These are phyloP conservation scores for Lodderomyces pseudojiufengensis DNA, from an alignment of 1,139 yeast genomes.

Conservation along the genomic window DNA sequence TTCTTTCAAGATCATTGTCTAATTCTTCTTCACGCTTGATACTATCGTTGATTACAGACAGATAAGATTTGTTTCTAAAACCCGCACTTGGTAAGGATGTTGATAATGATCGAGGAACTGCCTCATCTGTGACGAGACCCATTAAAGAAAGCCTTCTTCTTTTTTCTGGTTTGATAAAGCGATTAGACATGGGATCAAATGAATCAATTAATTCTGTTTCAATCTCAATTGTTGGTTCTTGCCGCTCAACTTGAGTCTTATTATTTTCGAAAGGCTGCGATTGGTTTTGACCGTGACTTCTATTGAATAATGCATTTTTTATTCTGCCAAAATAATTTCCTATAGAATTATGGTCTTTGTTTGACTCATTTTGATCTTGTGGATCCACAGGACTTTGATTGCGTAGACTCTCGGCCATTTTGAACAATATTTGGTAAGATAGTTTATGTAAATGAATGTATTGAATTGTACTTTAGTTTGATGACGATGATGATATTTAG, in stretches of 20 bases:
- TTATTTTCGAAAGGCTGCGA: neutral
- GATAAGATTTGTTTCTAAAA: conserved; percentile 18
- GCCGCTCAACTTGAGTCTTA: neutral
- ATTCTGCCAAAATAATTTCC: conserved; percentile 3
- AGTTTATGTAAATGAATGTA: too few species aligned
- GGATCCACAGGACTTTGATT: neutral
- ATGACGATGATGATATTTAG: too few species aligned
- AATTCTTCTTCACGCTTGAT: conserved; percentile 25
- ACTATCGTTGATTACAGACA: conserved; percentile 22
- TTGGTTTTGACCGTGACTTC: conserved; percentile 3
- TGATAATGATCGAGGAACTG: conserved; percentile 29
- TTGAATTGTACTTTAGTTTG: too few species aligned
- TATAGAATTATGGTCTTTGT: neutral
- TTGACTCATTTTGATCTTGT: neutral
- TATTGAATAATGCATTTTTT: conserved; percentile 1
- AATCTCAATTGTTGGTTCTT: neutral
- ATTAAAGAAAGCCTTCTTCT: conserved; percentile 30
- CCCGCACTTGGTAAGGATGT: conserved; percentile 10
- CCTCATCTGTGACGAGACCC: conserved; percentile 19
- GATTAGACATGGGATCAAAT: conserved; percentile 15
- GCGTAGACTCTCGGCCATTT: too few species aligned
- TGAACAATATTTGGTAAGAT: too few species aligned
- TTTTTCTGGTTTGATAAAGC: conserved; percentile 25
- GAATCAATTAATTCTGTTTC: neutral
- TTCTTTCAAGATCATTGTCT: conserved; percentile 28